Conservation (phyloP, 2,329 filamentous ascomycete genomes). For the Thyridium curvatum region DNA sequence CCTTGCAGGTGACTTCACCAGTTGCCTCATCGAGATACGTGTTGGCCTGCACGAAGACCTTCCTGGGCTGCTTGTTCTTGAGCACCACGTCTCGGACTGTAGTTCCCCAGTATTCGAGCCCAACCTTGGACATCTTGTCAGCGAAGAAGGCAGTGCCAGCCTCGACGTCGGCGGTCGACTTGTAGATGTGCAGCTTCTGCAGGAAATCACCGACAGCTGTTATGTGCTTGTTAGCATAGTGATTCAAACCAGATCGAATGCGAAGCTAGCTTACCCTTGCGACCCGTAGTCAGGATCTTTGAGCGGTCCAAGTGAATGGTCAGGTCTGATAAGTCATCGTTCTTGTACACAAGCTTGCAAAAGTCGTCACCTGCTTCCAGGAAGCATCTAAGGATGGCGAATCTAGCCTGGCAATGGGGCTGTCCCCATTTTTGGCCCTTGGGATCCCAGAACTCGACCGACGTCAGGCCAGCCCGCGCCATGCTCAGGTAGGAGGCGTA, state of each 20-base stretch:
- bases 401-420: slow-evolving; percentile 85
- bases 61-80: slow-evolving; percentile 72
- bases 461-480: slow-evolving; percentile 84
- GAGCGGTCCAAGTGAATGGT: slow-evolving; percentile 76
- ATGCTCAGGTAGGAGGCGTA: slow-evolving; percentile 87
- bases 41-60: slow-evolving; percentile 93
- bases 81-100: slow-evolving; percentile 72
- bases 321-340: slow-evolving; percentile 72
- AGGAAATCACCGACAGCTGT: slow-evolving; percentile 76
- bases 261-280: slow-evolving; percentile 44
- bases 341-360: slow-evolving; percentile 69
- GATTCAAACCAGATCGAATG: background rate
- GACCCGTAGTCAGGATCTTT: slow-evolving; percentile 79
- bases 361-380: slow-evolving; percentile 81
- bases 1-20: slow-evolving; percentile 69
- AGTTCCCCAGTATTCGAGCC: slow-evolving; percentile 74
- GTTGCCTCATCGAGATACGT: slow-evolving; percentile 64
- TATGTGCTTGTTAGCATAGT: background rate
- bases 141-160: slow-evolving; percentile 75
- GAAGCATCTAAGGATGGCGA: slow-evolving; percentile 81
- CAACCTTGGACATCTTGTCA: slow-evolving; percentile 70
- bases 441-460: slow-evolving; percentile 92
- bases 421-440: slow-evolving; percentile 90
- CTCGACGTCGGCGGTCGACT: slow-evolving; percentile 78
- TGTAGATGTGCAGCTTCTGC: slow-evolving; percentile 89